Conservation (phyloP, 192 early-diverging fungal genomes). For the Gaertneriomyces sp. region DNA sequence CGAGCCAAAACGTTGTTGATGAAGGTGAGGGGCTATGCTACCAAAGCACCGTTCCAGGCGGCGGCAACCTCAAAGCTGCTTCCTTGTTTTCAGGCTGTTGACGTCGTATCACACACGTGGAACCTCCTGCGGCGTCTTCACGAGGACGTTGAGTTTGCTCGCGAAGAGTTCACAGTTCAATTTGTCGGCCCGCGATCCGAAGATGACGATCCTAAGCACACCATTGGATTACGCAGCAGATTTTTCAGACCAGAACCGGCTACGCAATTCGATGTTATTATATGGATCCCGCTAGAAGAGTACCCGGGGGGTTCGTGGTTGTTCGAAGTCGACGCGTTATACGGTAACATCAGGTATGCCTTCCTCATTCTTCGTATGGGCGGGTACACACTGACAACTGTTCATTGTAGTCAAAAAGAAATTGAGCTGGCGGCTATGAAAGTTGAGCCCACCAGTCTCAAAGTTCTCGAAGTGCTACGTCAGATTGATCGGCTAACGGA, state of each 20-base stretch:
- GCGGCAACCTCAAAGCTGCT: neutral
- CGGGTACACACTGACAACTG: too few relatives aligned
- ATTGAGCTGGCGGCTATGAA: too few relatives aligned
- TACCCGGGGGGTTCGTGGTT: neutral
- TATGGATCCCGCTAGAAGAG: constrained; percentile 1
- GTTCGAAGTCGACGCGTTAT: neutral
- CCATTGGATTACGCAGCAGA: neutral
- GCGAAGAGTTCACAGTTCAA: constrained; percentile 7
- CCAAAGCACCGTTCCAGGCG: neutral
- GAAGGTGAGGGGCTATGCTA: neutral
- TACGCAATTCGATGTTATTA: neutral
- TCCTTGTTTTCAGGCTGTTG: constrained; percentile 2
- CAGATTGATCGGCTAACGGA: neutral
- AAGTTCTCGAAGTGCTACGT: too few relatives aligned
- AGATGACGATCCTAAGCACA: neutral
- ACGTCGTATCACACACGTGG: constrained; percentile 14
- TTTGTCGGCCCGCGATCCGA: neutral
- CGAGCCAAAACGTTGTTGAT: neutral
- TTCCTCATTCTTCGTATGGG: neutral
- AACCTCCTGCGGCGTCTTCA: constrained; percentile 12
- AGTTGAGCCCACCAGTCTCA: too few relatives aligned
- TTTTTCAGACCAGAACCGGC: neutral
- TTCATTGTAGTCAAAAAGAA: too few relatives aligned
- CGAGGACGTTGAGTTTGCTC: constrained; percentile 14
- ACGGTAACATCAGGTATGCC: constrained; percentile 1